A percentile compares a stretch with the other conserved stretches of the same genome.
phyloP scores from a whole-genome alignment of 2,329 filamentous ascomycete genomes.

The Fusarium sp. region DNA sequence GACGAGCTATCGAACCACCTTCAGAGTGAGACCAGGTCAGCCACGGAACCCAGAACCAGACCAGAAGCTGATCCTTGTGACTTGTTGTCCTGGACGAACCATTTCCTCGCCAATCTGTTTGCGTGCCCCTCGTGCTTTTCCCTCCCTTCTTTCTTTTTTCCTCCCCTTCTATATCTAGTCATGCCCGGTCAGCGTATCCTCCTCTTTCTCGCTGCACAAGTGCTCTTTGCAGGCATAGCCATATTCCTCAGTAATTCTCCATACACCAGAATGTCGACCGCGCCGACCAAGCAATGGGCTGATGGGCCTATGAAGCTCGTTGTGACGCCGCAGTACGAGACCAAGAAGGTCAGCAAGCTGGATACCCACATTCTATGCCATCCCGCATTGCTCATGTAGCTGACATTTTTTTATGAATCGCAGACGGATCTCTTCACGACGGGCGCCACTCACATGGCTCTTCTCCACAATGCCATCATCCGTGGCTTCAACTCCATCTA shows the following conservation, averaged over 20 bases:
- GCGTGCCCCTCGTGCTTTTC: slow-evolving; percentile 14
- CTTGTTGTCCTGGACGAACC: slow-evolving; percentile 25
- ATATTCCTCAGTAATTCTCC: slow-evolving; percentile 49
- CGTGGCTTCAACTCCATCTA: slow-evolving; percentile 70
- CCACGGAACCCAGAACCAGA: slow-evolving; percentile 3
- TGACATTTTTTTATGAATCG: slow-evolving; percentile 1
- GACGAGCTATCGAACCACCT: slow-evolving; percentile 37
- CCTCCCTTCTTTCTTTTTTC: not conserved
- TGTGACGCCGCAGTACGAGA: slow-evolving; percentile 60
- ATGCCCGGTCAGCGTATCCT: slow-evolving; percentile 37
- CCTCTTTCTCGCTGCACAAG: slow-evolving; percentile 43
- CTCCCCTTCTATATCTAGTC: slow-evolving; percentile 8
- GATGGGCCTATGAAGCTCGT: slow-evolving; percentile 63
- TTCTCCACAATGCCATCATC: slow-evolving; percentile 69
- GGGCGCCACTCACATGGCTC: slow-evolving; percentile 67
- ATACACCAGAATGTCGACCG: slow-evolving; percentile 45
- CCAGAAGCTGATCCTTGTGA: slow-evolving; percentile 32
- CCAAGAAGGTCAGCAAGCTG: slow-evolving; percentile 56
- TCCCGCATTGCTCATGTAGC: not conserved
- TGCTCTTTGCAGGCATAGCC: slow-evolving; percentile 44
- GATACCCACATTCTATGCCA: not conserved
- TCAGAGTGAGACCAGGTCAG: slow-evolving; percentile 25
- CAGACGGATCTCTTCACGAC: slow-evolving; percentile 66
- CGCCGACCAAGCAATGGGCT: slow-evolving; percentile 56
- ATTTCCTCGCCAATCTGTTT: slow-evolving; percentile 12